Evolutionary conservation across 2,329 filamentous ascomycete genomes (phyloP).

Genomic region (Penicillium sp.): DNA sequence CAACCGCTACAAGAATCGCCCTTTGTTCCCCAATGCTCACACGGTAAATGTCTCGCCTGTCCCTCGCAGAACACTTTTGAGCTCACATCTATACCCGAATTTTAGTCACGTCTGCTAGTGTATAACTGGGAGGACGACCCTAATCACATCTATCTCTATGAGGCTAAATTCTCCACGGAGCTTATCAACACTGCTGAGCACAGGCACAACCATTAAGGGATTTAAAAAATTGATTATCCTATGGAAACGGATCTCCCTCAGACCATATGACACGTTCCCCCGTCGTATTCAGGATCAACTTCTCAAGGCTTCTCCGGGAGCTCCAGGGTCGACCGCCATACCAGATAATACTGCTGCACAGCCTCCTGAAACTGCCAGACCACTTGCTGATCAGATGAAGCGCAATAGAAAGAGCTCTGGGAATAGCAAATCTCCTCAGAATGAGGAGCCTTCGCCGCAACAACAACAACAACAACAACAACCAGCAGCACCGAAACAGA

Average conservation of each 20-base stretch:
- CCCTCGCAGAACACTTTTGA: not conserved
- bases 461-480: too few species aligned
- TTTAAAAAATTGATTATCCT: not conserved
- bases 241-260: not conserved
- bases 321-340: not conserved
- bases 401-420: too few species aligned
- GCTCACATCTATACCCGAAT: not conserved
- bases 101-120: not conserved
- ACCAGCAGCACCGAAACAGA: too few species aligned
- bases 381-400: too few species aligned
- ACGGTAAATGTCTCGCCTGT: not conserved
- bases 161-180: not conserved
- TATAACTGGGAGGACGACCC: not conserved
- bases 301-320: not conserved
- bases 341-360: not conserved
- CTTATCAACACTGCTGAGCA: not conserved
- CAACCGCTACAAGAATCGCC: not conserved
- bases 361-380: too few species aligned
- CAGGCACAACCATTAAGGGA: not conserved
- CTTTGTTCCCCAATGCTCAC: not conserved
- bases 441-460: too few species aligned
- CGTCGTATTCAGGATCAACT: not conserved
- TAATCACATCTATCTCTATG: not conserved
- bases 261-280: not conserved
- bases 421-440: too few species aligned